phyloP scores from a whole-genome alignment of 2,329 filamentous ascomycete genomes.

The Sclerotinia glacialis region DNA sequence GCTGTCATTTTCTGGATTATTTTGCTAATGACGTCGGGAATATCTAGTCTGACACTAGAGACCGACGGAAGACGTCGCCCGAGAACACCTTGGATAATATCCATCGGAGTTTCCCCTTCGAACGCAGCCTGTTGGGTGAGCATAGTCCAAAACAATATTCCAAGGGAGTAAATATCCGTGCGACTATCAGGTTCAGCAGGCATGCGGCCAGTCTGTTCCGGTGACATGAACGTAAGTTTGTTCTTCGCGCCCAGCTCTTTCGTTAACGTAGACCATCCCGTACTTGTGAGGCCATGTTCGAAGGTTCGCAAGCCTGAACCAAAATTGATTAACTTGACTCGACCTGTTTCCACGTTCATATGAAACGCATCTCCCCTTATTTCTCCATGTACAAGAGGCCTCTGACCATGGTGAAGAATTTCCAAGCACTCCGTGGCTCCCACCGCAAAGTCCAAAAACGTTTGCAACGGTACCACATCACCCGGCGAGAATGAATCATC shows the following conservation, averaged over 20 bases:
- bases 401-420: conserved; percentile 83
- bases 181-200: conserved; percentile 87
- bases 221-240: conserved; percentile 88
- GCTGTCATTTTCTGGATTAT: conserved; percentile 92
- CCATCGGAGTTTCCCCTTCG: conserved; percentile 74
- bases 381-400: conserved; percentile 79
- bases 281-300: conserved; percentile 81
- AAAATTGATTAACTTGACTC: conserved; percentile 78
- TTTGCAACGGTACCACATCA: conserved; percentile 64
- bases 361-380: conserved; percentile 89
- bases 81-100: conserved; percentile 88
- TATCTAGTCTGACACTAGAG: conserved; percentile 73
- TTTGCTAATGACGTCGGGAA: conserved; percentile 76
- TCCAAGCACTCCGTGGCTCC: conserved; percentile 84
- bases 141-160: conserved; percentile 84
- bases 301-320: conserved; percentile 85
- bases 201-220: conserved; percentile 91
- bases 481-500: conserved; percentile 45
- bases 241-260: conserved; percentile 82
- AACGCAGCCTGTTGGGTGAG: conserved; percentile 78
- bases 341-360: conserved; percentile 67
- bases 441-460: conserved; percentile 88
- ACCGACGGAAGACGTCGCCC: conserved; percentile 74
- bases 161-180: conserved; percentile 91
- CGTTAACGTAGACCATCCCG: conserved; percentile 81